Evolutionary conservation across 495 filamentous ascomycete genomes (phyloP), one percentile per base, ranked within the genome.

Genomic region (Penicillium pulvis): DNA sequence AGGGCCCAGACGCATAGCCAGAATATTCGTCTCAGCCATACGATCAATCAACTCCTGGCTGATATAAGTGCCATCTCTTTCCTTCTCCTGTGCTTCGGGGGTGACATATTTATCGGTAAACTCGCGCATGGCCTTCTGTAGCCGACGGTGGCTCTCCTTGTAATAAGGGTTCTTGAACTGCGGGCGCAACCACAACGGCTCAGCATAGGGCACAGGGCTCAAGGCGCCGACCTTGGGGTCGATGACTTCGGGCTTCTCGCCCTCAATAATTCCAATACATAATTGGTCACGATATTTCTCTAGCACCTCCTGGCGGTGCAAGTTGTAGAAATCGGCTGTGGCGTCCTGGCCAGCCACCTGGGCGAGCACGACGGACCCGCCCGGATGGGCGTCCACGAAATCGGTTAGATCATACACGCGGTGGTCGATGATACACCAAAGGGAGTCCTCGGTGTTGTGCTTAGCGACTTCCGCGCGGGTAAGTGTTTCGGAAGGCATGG

Each of bases 1-100:
- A 12, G 91, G 91, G 0, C 91, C 91, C 61, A 94, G 70, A 23
- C 90, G 84, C 90, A 94, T 93, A 55, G 88, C 90, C 53, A 93
- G 71, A 6, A 96, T 76, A 57, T 88, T 87, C 48, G 81, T 82
- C 68, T 86, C 78, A 5, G 88, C 83, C 90, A 93, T 92, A 46
- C 79, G 78, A 63, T 92, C 82, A 63, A 94, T 90, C 53, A 94
- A 72, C 65, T 87, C 87, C 76, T 93, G 88, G 59, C 82, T 85
- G 64, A 93, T 89, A 65, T 84, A 82, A 46, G 83, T 85, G 47
- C 91, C 91, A 67, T 86, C 84, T 65, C 76, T 79, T 77, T 96
- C 91, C 73, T 89, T 88, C 75, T 87, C 81, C 68, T 89, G 80
- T 4, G 91, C 91, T 72, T 93, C 90, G 24, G 91, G 90, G 6